phyloP scores from a whole-genome alignment of 2,329 filamentous ascomycete genomes.

The Hypoxylon sp. region DNA sequence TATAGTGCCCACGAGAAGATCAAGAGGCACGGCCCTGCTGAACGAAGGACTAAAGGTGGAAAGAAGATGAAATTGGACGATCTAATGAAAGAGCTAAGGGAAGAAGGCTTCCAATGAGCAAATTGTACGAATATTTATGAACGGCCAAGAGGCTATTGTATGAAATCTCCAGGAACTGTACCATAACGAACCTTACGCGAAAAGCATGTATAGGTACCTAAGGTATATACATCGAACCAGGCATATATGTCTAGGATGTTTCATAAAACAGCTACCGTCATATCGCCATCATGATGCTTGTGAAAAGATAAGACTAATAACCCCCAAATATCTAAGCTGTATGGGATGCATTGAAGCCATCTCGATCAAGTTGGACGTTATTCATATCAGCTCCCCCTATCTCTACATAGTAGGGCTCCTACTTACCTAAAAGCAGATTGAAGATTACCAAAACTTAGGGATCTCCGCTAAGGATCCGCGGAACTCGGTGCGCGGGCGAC shows the following conservation, averaged over 20 bases:
- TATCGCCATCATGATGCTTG: not conserved
- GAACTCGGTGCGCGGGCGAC: slow-evolving; percentile 33
- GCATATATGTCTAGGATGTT: not conserved
- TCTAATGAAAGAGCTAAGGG: slow-evolving; percentile 54
- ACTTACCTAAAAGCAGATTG: not conserved
- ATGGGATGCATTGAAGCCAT: not conserved
- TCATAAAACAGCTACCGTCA: not conserved
- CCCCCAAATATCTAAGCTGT: not conserved
- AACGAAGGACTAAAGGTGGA: slow-evolving; percentile 58
- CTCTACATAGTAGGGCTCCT: too few species aligned
- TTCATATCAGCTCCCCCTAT: not conserved
- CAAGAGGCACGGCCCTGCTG: slow-evolving; percentile 43
- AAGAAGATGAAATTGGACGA: slow-evolving; percentile 52
- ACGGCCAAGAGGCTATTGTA: slow-evolving; percentile 2
- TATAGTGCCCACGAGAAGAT: slow-evolving; percentile 55
- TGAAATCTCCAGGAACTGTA: slow-evolving; percentile 20
- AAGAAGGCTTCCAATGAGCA: slow-evolving; percentile 20
- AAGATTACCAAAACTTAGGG: slow-evolving; percentile 11
- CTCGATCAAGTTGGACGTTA: slow-evolving; percentile 1
- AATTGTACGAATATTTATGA: not conserved
- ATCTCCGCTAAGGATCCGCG: slow-evolving; percentile 40
- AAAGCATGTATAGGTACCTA: too few species aligned
- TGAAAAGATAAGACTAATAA: not conserved
- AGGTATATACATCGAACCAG: too few species aligned
- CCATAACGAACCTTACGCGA: not conserved